Conservation (phyloP, 768 basidiomycete species). For the Hygrophoropsis aurantiaca region DNA sequence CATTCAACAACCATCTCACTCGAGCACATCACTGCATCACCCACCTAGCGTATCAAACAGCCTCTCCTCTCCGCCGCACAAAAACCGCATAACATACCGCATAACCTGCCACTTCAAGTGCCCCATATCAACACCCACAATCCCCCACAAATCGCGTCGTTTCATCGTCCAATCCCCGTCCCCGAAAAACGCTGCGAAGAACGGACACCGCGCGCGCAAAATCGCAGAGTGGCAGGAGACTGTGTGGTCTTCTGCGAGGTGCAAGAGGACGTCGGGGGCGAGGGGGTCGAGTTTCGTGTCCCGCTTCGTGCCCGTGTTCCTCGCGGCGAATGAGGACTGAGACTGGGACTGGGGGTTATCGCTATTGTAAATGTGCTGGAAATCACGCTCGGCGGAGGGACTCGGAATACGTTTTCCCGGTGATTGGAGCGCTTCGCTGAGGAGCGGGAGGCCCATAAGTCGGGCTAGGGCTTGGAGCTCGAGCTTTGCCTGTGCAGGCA, state of each 20-base stretch:
- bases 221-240: constrained; percentile 71
- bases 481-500: constrained; percentile 49
- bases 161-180: constrained; percentile 77
- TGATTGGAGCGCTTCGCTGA: constrained; percentile 56
- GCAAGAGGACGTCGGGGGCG: constrained; percentile 68
- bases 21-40: too few species aligned
- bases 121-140: constrained; percentile 62
- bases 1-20: too few species aligned
- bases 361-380: constrained; percentile 51
- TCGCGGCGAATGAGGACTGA: too few species aligned
- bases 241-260: constrained; percentile 63
- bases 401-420: constrained; percentile 55
- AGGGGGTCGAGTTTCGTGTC: constrained; percentile 27
- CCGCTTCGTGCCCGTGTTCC: constrained; percentile 1
- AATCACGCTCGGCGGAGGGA: constrained; percentile 49
- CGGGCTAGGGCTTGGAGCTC: constrained; percentile 64
- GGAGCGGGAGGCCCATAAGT: constrained; percentile 54
- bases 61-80: constrained; percentile 73
- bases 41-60: constrained; percentile 77
- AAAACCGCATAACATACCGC: constrained; percentile 69
- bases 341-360: constrained; percentile 29
- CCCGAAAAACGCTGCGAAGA: constrained; percentile 84
- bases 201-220: constrained; percentile 78
- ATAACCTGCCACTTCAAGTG: constrained; percentile 77
- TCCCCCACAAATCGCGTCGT: constrained; percentile 54